Percentiles rank a stretch among this genome's conserved stretches.
These are phyloP conservation scores for Phanerochaete sordida DNA, from an alignment of 768 basidiomycete species.

Conservation along the genomic window DNA sequence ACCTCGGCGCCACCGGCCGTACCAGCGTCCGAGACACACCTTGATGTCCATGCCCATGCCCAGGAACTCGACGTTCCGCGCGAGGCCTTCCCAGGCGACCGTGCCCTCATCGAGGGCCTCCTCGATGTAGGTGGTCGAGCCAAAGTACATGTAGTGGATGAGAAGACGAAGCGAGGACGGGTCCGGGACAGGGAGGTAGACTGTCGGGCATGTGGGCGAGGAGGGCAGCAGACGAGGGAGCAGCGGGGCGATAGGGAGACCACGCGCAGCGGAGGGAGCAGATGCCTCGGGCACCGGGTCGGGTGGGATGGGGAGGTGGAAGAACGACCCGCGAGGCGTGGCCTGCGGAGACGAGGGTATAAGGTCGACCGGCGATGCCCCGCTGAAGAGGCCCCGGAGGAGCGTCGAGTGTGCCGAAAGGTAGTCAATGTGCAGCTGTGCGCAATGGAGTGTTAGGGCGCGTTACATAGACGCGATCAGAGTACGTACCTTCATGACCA, in stretches of 20 bases:
- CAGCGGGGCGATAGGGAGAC: constrained; percentile 35
- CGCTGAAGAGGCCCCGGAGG: constrained; percentile 67
- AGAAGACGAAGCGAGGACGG: constrained; percentile 68
- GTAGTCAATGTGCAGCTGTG: constrained; percentile 81
- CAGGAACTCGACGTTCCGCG: constrained; percentile 87
- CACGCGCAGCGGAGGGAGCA: constrained; percentile 23
- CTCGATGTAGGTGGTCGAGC: constrained; percentile 60
- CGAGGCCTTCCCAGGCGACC: constrained; percentile 83
- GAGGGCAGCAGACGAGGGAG: constrained; percentile 69
- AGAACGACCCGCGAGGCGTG: constrained; percentile 22
- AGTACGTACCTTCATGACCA: constrained; percentile 57
- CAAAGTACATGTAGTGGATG: constrained; percentile 83
- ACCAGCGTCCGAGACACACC: constrained; percentile 73
- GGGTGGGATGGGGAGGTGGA: constrained; percentile 43
- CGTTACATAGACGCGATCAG: neutral
- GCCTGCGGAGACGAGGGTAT: constrained; percentile 44
- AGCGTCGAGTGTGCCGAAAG: constrained; percentile 80
- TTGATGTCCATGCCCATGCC: constrained; percentile 75
- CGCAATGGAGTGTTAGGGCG: constrained; percentile 9
- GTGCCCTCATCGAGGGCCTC: constrained; percentile 59
- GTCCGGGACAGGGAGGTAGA: constrained; percentile 76
- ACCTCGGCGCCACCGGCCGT: constrained; percentile 54
- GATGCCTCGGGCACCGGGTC: constrained; percentile 56
- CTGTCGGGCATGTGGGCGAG: constrained; percentile 57
- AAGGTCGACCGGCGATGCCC: constrained; percentile 58